phyloP scores from a whole-genome alignment of 768 basidiomycete species.

The Hypholoma sublateritium region DNA sequence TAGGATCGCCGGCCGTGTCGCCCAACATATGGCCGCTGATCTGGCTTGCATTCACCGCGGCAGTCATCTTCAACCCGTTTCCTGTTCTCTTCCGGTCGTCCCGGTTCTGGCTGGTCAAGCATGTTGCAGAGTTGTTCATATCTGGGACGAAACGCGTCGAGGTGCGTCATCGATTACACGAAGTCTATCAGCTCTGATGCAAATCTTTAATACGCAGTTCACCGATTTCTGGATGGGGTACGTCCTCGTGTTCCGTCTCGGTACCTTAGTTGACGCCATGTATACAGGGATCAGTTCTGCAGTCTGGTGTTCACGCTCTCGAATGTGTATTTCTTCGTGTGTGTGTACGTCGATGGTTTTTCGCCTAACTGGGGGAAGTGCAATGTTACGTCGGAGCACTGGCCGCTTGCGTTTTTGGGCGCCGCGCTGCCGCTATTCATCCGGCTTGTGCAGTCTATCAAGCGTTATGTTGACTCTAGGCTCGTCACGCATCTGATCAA shows the following conservation, averaged over 20 bases:
- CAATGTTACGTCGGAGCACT: slow-evolving; percentile 43
- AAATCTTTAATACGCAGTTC: slow-evolving; percentile 44
- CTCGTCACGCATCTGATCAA: slow-evolving; percentile 83
- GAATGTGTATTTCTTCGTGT: slow-evolving; percentile 72
- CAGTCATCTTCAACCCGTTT: slow-evolving; percentile 75
- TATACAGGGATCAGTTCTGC: slow-evolving; percentile 73
- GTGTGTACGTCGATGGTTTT: slow-evolving; percentile 65
- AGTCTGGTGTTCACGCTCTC: slow-evolving; percentile 76
- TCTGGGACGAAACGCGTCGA: slow-evolving; percentile 77
- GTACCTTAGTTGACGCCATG: background rate
- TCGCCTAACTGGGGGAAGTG: slow-evolving; percentile 49
- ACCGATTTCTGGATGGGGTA: slow-evolving; percentile 90
- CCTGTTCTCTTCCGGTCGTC: slow-evolving; percentile 61
- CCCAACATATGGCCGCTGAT: slow-evolving; percentile 80
- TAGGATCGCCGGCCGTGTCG: slow-evolving; percentile 51
- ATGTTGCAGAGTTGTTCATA: slow-evolving; percentile 57
- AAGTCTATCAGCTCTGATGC: slow-evolving; percentile 9
- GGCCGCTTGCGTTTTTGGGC: slow-evolving; percentile 63
- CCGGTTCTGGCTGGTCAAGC: slow-evolving; percentile 80
- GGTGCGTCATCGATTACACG: slow-evolving; percentile 38
- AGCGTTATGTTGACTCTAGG: slow-evolving; percentile 81
- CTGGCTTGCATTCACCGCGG: slow-evolving; percentile 68
- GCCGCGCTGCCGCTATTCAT: slow-evolving; percentile 66
- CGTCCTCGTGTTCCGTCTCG: slow-evolving; percentile 17
- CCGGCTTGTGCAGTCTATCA: slow-evolving; percentile 84